Conservation (phyloP, 352 stramenopile genomes). For the Pythium angustatum region DNA sequence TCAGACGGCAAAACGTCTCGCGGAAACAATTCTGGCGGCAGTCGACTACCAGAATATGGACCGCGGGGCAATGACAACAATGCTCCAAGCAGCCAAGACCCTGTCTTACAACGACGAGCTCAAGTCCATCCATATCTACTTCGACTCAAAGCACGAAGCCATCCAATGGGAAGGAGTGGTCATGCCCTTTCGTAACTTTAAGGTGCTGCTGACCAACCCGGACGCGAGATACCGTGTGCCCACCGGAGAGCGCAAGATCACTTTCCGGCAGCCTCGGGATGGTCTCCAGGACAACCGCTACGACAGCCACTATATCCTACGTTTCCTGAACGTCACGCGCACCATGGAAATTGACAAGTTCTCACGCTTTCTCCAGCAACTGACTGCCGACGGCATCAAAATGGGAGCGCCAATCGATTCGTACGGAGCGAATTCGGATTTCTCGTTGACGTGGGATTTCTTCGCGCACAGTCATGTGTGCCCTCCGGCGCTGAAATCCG, state of each 20-base stretch:
- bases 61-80: neutral
- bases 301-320: neutral
- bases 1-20: slow-evolving; percentile 3
- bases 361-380: neutral
- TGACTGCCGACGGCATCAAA: neutral
- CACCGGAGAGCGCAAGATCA: neutral
- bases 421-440: slow-evolving; percentile 5
- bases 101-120: slow-evolving; percentile 13
- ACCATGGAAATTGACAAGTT: neutral
- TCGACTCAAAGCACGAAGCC: slow-evolving; percentile 5
- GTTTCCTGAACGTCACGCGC: neutral
- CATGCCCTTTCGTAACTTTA: slow-evolving; percentile 6
- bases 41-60: neutral
- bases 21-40: neutral
- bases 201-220: neutral
- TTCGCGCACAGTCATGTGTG: neutral
- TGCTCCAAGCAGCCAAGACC: slow-evolving; percentile 1
- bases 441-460: slow-evolving; percentile 11
- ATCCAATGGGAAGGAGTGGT: slow-evolving; percentile 1
- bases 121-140: slow-evolving; percentile 14
- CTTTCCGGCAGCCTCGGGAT: neutral
- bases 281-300: slow-evolving; percentile 9
- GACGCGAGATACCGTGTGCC: neutral
- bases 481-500: neutral
- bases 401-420: neutral